phyloP scores from a whole-genome alignment of 2,329 filamentous ascomycete species.

The Pseudofabraea citricarpa region DNA sequence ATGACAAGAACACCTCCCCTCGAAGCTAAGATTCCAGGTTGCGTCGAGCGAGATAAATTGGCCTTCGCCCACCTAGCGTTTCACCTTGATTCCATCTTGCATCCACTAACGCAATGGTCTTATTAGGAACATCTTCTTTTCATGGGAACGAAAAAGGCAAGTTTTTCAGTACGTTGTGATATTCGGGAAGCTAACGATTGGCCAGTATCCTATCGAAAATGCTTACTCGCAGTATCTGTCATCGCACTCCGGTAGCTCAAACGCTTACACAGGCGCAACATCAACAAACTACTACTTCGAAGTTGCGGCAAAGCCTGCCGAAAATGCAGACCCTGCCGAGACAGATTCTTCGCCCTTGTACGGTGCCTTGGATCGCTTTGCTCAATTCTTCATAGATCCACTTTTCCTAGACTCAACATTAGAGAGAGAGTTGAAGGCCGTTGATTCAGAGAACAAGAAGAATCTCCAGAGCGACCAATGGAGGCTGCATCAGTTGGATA shows the following conservation, averaged over 20 bases:
- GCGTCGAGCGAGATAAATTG: too few species aligned
- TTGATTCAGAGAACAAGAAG: constrained; percentile 78
- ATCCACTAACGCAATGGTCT: constrained; percentile 63
- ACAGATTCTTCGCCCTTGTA: constrained; percentile 60
- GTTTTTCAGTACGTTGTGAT: constrained; percentile 9
- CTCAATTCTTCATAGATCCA: constrained; percentile 70
- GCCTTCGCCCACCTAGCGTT: too few species aligned
- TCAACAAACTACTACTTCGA: constrained; percentile 99
- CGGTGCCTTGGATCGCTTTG: constrained; percentile 68
- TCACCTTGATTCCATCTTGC: too few species aligned
- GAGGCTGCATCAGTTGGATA: constrained; percentile 67
- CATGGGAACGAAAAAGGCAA: constrained; percentile 94
- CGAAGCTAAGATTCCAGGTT: background rate
- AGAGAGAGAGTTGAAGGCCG: constrained; percentile 65
- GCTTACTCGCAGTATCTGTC: constrained; percentile 93
- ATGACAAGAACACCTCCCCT: constrained; percentile 36
- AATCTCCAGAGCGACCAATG: constrained; percentile 71
- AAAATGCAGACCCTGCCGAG: constrained; percentile 47
- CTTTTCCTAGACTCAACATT: constrained; percentile 66
- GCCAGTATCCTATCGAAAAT: constrained; percentile 84
- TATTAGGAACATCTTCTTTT: constrained; percentile 88
- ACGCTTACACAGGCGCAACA: constrained; percentile 88
- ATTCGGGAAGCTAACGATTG: constrained; percentile 10
- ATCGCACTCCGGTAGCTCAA: constrained; percentile 84
- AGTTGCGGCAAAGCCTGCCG: constrained; percentile 76